Evolutionary conservation across 768 basidiomycete species (phyloP).

Genomic region (Boletellus emodensis): DNA sequence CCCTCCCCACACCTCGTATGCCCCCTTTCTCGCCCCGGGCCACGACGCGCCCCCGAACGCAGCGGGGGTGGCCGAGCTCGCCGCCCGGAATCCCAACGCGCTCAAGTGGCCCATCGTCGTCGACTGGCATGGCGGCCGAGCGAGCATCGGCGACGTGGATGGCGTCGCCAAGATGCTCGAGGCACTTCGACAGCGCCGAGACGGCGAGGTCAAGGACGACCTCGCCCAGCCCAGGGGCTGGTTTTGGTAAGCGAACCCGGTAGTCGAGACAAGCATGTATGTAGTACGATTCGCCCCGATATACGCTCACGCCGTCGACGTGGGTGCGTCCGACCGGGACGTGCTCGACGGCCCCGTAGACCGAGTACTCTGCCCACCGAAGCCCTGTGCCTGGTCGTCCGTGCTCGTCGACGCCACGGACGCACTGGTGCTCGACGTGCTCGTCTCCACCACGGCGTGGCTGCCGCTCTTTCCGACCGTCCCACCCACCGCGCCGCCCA

Average conservation of each 20-base stretch:
- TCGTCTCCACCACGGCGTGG: background rate
- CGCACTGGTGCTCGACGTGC: background rate
- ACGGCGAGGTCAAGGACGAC: constrained; percentile 54
- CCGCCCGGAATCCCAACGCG: constrained; percentile 50
- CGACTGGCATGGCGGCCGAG: constrained; percentile 67
- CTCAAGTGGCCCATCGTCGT: constrained; percentile 81
- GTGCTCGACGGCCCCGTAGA: background rate
- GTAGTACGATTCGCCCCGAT: too few relatives aligned
- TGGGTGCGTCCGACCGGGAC: too few relatives aligned
- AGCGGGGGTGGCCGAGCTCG: constrained; percentile 42
- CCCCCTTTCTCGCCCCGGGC: constrained; percentile 53
- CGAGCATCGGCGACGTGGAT: constrained; percentile 62
- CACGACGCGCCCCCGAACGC: constrained; percentile 42
- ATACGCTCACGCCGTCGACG: too few relatives aligned
- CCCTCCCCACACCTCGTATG: constrained; percentile 17
- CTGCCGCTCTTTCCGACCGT: constrained; percentile 31
- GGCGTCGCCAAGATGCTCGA: constrained; percentile 69
- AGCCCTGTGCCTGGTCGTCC: background rate
- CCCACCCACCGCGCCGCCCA: constrained; percentile 60
- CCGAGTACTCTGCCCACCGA: background rate
- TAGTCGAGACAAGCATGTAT: too few relatives aligned
- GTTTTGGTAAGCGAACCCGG: constrained; percentile 37
- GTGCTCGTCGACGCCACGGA: background rate
- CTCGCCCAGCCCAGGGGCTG: constrained; percentile 50
- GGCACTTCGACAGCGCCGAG: constrained; percentile 56